Base-by-base conservation (phyloP, 140 eudicot genomes). In the Erigeron philadelphicus region DNA sequence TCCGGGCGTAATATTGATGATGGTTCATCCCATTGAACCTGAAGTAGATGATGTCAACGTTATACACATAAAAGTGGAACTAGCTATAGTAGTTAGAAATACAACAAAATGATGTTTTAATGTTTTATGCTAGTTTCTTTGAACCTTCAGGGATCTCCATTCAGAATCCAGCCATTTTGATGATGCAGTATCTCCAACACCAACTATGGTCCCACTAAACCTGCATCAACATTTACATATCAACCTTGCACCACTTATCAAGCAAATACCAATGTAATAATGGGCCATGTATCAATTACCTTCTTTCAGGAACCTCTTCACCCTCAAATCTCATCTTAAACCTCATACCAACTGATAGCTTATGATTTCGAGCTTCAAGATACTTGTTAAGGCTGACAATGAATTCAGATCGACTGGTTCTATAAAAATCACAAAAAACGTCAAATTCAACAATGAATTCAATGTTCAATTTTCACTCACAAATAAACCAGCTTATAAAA, bases 11-110 rank as follows among this genome's bases (percentile, higher is more conserved):
- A 35, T 60, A 89, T 87, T 42, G 96, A 78, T 38, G 98, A 86
- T 8, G 96, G 95, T 71, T 93, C 98, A 73, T 93, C 98, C 98
- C 98, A 93, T 75, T 93, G 98, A 77, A 93, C 95, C 96, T 93
- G 86, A 54, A 82, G 41, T 45, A 66, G 2, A 42, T 47, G 2
- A 42, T 47, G 25, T 9, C 43, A 68, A 69, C 21, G 47, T 46
- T 55, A 56, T 70, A 52, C 8, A 18, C 35, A 17, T 69, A 35
- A 44, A 52, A 19, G 15, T 42, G 19, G 56, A 66, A 11, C 16
- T 7, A 25, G 57, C 15, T 62, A 61, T 11, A 7, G n/a, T 11
- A 7, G n/a, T 42, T 62, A 48, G 6, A 61, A 55, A 50, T n/a
- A 62, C 18, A 2, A 7, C 6, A 46, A 12, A 11, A 23, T 16